Conservation (phyloP, 805 yeast genomes). For the Saturnispora halmiae region DNA sequence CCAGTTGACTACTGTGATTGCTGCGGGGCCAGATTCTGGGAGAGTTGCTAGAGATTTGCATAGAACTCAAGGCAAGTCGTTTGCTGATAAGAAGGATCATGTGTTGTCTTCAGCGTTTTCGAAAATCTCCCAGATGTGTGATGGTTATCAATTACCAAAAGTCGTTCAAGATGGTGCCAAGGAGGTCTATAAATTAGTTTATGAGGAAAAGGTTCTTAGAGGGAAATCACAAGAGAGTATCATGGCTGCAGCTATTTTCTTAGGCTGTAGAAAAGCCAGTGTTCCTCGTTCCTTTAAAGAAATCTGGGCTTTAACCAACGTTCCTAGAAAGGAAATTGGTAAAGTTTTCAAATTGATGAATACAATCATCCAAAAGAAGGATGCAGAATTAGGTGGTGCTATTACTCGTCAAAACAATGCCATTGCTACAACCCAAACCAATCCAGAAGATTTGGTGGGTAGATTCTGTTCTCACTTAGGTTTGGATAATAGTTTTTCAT, state of each 20-base stretch:
- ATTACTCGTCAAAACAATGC: conserved; percentile 40
- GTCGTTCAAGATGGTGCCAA: conserved; percentile 97
- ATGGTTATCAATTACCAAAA: conserved; percentile 88
- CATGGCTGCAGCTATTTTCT: conserved; percentile 91
- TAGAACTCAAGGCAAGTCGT: conserved; percentile 78
- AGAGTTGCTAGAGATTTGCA: conserved; percentile 81
- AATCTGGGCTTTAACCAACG: conserved; percentile 89
- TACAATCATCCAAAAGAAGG: conserved; percentile 44
- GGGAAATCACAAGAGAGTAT: conserved; percentile 90
- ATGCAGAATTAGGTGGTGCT: conserved; percentile 35
- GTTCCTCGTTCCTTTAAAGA: conserved; percentile 95
- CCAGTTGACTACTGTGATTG: conserved; percentile 86
- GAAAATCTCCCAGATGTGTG: conserved; percentile 91
- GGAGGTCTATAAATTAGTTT: conserved; percentile 86
- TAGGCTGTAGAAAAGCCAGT: conserved; percentile 89
- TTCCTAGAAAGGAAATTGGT: conserved; percentile 91
- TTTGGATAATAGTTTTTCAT: conserved; percentile 70
- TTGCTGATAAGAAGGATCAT: conserved; percentile 81
- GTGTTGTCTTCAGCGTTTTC: conserved; percentile 84
- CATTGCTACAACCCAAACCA: conserved; percentile 69
- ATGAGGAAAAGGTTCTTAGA: conserved; percentile 75
- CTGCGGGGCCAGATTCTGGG: conserved; percentile 79
- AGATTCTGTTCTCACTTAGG: conserved; percentile 96
- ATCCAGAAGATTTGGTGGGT: conserved; percentile 90
- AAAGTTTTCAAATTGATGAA: conserved; percentile 81